Evolutionary conservation across 2,329 filamentous ascomycete genomes (phyloP), one percentile per base, ranked within the genome.

Genomic region (Aspergillus sp.): DNA sequence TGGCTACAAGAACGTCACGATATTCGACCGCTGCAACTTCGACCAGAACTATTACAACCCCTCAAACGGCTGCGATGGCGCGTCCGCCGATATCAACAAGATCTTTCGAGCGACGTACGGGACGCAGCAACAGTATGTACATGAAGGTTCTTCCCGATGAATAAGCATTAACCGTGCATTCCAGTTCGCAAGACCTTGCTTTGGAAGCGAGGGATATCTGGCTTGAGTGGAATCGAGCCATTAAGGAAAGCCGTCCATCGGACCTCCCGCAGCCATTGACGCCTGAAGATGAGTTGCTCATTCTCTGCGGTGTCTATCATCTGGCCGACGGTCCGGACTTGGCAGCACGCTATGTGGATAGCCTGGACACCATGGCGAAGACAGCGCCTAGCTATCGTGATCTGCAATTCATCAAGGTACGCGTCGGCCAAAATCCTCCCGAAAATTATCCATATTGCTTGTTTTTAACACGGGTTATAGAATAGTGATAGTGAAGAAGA

Each of bases 1-100:
- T 27, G 74, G 73, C 7, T 77, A 76, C 57, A 63, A 42, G 10
- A 62, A 71, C 47, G 62, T 77, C 10, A 73, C 66, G 3, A 66
- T 77, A 8, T 63, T 77, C 30, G 74, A 78, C 33, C 50, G 50
- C 19, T 53, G 48, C 43, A 6, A 28, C 44, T 48, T 50, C 36
- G 43, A 50, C 9, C 43, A 45, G n/a, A 46, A 43, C 29, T 27
- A 30, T 29, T 42, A 42, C 12, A 42, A 45, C 41, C 32, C 36
- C 7, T n/a, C 41, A 7, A n/a, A 42, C 28, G 41, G 41, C 30
- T 42, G 41, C 12, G 41, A 42, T 19, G 41, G 41, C 27, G 41
- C 41, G 7, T 47, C 49, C 4, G 49, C 49, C 19, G 77, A 80
- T 53, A 70, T 69, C 41, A 76, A 72, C 41, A 74, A 77, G 42